Conservation (phyloP, 306 rosid genomes). For the Sindora glabra region DNA sequence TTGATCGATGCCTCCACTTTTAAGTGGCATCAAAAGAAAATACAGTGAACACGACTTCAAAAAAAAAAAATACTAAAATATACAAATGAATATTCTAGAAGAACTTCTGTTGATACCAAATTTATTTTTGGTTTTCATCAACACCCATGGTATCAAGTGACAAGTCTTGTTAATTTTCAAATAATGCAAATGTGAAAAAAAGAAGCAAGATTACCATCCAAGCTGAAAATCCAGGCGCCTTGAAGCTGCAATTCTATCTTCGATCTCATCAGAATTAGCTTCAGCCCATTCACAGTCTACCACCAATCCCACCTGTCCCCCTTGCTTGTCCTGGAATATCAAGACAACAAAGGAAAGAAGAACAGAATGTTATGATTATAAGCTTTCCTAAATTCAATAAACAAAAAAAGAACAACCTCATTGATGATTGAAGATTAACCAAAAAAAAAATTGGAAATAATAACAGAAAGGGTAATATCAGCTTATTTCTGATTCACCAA, state of each 20-base stretch:
- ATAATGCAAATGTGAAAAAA: neutral
- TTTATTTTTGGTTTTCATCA: no score
- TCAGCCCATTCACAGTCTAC: constrained; percentile 97
- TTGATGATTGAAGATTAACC: no score
- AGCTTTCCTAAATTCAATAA: no score
- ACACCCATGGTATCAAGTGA: no score
- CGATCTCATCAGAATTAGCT: constrained; percentile 62
- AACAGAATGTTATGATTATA: neutral
- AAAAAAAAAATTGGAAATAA: no score
- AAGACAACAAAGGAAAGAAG: neutral
- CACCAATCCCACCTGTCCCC: constrained; percentile 69
- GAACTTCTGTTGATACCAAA: no score
- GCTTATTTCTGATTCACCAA: no score
- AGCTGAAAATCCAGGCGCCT: constrained; percentile 89
- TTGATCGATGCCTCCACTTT: neutral
- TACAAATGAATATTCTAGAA: no score
- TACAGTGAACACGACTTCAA: no score
- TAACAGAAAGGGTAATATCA: no score
- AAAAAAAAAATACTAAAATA: no score
- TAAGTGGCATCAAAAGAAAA: neutral
- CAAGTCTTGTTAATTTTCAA: neutral
- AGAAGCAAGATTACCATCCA: constrained; percentile 61
- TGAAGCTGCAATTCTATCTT: constrained; percentile 69
- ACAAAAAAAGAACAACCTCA: no score
- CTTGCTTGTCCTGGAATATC: constrained; percentile 57